Percentiles rank a stretch among this genome's conserved stretches.
These are phyloP conservation scores for Alternaria solani DNA, from an alignment of 2,329 filamentous ascomycete genomes.

Conservation along the genomic window DNA sequence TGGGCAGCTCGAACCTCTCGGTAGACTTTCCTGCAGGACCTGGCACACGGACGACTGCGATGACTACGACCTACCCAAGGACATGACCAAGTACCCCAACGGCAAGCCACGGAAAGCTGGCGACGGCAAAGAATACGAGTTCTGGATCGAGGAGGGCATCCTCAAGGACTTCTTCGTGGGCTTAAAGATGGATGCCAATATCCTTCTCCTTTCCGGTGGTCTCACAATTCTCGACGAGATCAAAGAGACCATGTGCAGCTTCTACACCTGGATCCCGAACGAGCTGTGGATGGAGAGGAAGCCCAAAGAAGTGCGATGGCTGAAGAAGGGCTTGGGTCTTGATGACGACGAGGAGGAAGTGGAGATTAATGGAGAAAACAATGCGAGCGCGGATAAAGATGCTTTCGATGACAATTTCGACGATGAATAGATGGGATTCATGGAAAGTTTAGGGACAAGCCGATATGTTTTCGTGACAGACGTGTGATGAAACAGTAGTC, in stretches of 20 bases:
- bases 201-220: slow-evolving; percentile 35
- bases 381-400: slow-evolving; percentile 16
- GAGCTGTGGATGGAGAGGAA: slow-evolving; percentile 49
- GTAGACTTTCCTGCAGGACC: slow-evolving; percentile 61
- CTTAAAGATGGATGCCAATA: slow-evolving; percentile 54
- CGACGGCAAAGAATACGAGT: slow-evolving; percentile 56
- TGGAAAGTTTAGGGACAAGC: slow-evolving; percentile 1
- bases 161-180: slow-evolving; percentile 68
- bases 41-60: slow-evolving; percentile 56
- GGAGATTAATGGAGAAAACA: slow-evolving; percentile 17
- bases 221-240: slow-evolving; percentile 50
- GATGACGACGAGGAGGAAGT: slow-evolving; percentile 25
- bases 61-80: slow-evolving; percentile 50
- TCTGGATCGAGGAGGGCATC: slow-evolving; percentile 73
- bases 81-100: slow-evolving; percentile 35
- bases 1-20: slow-evolving; percentile 58
- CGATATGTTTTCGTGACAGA: neutral
- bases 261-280: slow-evolving; percentile 56
- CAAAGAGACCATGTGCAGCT: slow-evolving; percentile 52
- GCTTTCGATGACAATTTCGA: slow-evolving; percentile 27
- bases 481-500: slow-evolving; percentile 1
- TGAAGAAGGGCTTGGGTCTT: slow-evolving; percentile 30
- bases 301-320: slow-evolving; percentile 37
- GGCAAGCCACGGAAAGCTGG: slow-evolving; percentile 28
- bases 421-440: slow-evolving; percentile 14